These are phyloP conservation scores for Salix suchowensis DNA, from an alignment of 345 rosid species.

Conservation along the genomic window DNA sequence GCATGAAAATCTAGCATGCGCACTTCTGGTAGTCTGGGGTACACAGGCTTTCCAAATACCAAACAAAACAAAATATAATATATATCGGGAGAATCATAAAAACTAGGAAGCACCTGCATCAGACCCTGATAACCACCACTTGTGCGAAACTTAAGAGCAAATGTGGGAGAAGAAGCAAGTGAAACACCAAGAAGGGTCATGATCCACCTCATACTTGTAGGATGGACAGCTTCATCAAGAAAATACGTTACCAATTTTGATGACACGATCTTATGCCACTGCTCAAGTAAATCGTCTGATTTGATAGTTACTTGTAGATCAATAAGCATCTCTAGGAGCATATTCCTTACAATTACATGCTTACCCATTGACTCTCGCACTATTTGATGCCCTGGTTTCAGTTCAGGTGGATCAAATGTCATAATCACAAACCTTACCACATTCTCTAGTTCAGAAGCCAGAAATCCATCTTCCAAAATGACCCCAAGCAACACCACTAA, in stretches of 20 bases:
- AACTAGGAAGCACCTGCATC: constrained; percentile 82
- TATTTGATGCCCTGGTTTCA: constrained; percentile 62
- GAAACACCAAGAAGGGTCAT: constrained; percentile 97
- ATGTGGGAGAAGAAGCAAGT: constrained; percentile 89
- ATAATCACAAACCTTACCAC: constrained; percentile 94
- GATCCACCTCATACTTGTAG: constrained; percentile 99
- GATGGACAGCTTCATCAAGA: constrained; percentile 99
- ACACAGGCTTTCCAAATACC: constrained; percentile 90
- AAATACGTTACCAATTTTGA: constrained; percentile 94
- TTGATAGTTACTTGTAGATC: constrained; percentile 97
- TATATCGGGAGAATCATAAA: constrained; percentile 97
- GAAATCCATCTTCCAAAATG: constrained; percentile 97
- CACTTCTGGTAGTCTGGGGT: constrained; percentile 97
- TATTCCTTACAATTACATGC: constrained; percentile 96
- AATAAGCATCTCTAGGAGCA: constrained; percentile 98
- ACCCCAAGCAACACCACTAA: constrained; percentile 95
- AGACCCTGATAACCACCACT: constrained; percentile 95
- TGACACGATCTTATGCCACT: constrained; percentile 98
- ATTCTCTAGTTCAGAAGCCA: constrained; percentile 89
- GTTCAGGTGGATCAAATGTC: constrained; percentile 96
- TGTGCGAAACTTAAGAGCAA: constrained; percentile 85
- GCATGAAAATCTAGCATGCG: constrained; percentile 99
- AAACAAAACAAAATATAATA: constrained; percentile 93
- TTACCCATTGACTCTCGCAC: constrained; percentile 90
- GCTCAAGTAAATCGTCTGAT: constrained; percentile 91